Base-by-base conservation (phyloP, 257 asterid genomes). In the Cynanchum wilfordii region DNA sequence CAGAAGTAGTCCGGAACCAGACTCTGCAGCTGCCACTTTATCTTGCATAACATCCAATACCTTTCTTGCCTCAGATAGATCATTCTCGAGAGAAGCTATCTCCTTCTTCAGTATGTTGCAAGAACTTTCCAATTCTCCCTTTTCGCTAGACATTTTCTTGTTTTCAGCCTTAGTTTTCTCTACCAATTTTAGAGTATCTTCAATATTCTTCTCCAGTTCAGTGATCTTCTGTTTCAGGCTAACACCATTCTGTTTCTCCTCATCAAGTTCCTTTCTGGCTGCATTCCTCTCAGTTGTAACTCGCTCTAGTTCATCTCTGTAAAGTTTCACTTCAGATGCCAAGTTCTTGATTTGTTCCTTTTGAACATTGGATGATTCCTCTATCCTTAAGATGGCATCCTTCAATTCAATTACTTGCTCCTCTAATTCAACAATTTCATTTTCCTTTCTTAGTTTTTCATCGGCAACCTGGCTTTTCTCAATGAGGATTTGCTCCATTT, bases 111-210 rank as follows among this genome's bases (percentile, higher is more conserved):
- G 75, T 77, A 8, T 20, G 11, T 52, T 77, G 50, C 83, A 83
- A n/a, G 42, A 79, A 63, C 73, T 80, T 69, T 87, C 89, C 36
- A 86, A 20, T 64, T 74, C 81, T 52, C 65, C 72, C 80, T 90
- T 93, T 40, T 87, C 87, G 24, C 50, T 71, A 29, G 59, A 79
- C 0, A 84, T 24, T 3, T 74, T 74, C 57, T 25, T 77, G 36
- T 76, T 82, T 74, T 86, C 84, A 20, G 82, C 87, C 81, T 89
- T 86, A 50, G 70, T 75, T 64, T 76, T 81, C 71, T 59, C 82
- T 47, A 75, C 72, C 47, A 64, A 68, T 73, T 69, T 70, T 9
- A 36, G 60, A 64, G 77, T 73, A 50, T 83, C 83, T 69, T 62
- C 70, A 63, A 84, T 67, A 72, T 47, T 76, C 24, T 80, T 77